Base-by-base conservation (phyloP, 2,329 filamentous ascomycete genomes). In the Colletotrichum phormii region DNA sequence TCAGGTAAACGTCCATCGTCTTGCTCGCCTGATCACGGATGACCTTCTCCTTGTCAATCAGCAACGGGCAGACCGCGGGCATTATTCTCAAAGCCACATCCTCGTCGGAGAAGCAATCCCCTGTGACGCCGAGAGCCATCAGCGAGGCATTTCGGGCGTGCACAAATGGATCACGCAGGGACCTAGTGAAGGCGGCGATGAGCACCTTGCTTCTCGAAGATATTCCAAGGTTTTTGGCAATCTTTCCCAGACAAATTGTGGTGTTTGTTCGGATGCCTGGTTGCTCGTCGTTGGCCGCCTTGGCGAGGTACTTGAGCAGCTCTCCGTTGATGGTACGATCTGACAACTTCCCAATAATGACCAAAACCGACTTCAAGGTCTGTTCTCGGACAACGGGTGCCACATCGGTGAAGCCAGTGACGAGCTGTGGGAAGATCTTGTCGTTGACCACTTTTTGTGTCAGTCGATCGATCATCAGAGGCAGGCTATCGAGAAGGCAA, bases 221-320 rank as follows among this genome's bases (percentile, higher is more conserved):
- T 1, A 89, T 86, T 1, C 95, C 94, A 1, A 99, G 86, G 77
- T 97, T 93, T 77, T 95, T 95, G 15, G 97, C 95, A 77, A 99
- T 98, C 79, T 98, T 98, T 26, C 97, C 97, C 0, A 99, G 85
- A 80, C 96, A 98, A 68, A 99, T 99, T 1, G 97, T 99, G 0
- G 97, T 99, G 81, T 99, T 99, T 9, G 97, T 99, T 74, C 97
- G 91, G 76, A 99, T 99, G 0, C 97, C 97, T 1, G 97, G 95
- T 79, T 99, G 96, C 78, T 98, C 97, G 75, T 99, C 97, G 77
- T 98, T 99, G 58, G 97, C 95, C 1, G 96, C 98, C 81, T 97
- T 98, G 55, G 97, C 97, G 33, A 99, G 88, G 79, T 97, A 93
- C 77, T 93, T 94, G 26, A 99, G 86, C 12, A 99, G 87, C 77